Evolutionary conservation across 2,329 filamentous ascomycete species (phyloP).

Genomic region (Colletotrichum endophyticum): DNA sequence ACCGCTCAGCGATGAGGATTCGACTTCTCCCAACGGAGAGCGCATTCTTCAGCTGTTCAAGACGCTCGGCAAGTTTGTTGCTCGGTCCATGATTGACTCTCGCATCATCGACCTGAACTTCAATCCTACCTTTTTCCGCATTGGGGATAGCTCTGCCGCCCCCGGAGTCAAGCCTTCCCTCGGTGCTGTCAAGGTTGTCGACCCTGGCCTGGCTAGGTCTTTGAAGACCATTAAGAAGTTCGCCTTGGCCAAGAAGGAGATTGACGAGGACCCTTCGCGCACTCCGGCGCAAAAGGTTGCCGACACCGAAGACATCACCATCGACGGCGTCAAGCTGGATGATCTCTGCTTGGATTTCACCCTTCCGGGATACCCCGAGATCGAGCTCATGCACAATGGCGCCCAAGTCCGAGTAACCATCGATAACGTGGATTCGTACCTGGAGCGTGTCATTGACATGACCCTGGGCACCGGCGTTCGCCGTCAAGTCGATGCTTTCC

Average conservation of each 20-base stretch:
- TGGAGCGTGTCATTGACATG: constrained; percentile 89
- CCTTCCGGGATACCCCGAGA: constrained; percentile 84
- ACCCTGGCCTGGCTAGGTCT: constrained; percentile 84
- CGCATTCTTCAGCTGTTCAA: constrained; percentile 89
- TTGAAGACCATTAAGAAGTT: constrained; percentile 89
- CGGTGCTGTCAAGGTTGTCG: constrained; percentile 87
- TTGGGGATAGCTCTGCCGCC: constrained; percentile 71
- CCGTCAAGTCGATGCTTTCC: constrained; percentile 89
- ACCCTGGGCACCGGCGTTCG: constrained; percentile 89
- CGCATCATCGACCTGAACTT: constrained; percentile 97
- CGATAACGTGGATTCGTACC: constrained; percentile 87
- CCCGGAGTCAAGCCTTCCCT: constrained; percentile 78
- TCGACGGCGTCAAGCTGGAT: constrained; percentile 81
- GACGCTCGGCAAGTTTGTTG: constrained; percentile 95
- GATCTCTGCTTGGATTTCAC: constrained; percentile 95
- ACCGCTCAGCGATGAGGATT: constrained; percentile 82
- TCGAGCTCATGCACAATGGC: constrained; percentile 81
- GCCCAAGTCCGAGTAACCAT: constrained; percentile 80
- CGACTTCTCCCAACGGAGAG: constrained; percentile 78
- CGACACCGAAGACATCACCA: constrained; percentile 70
- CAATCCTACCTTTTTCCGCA: constrained; percentile 96
- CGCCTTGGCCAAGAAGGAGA: constrained; percentile 78
- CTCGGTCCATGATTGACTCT: constrained; percentile 96
- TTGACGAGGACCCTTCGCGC: constrained; percentile 74
- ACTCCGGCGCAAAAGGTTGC: constrained; percentile 73